Percentiles rank a stretch among this genome's conserved stretches.
Conservation (phyloP, 2,329 filamentous ascomycete genomes). For the Colletotrichum sp. region DNA sequence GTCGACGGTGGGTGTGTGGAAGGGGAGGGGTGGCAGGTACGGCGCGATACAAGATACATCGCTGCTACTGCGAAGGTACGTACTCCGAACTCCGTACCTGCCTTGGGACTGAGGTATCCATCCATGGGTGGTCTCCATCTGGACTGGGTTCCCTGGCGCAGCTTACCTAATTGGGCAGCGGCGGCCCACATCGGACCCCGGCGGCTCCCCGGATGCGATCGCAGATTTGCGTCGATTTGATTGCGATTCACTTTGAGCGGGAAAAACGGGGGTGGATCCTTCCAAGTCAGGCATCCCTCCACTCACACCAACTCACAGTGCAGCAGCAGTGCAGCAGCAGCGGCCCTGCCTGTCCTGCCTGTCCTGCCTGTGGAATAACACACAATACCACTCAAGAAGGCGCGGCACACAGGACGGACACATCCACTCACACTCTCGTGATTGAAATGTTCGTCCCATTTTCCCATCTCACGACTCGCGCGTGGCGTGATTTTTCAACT, state of each 20-base stretch:
- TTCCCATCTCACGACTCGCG: constrained; percentile 10
- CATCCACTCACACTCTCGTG: background rate
- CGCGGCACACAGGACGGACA: background rate
- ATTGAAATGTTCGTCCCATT: constrained; percentile 17
- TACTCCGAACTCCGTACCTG: background rate
- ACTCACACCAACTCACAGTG: background rate
- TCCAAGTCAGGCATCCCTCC: background rate
- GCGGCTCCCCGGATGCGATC: constrained; percentile 21
- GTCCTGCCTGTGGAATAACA: background rate
- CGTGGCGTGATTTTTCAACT: constrained; percentile 16
- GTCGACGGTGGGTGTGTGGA: background rate
- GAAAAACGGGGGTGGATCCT: constrained; percentile 8
- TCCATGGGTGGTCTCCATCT: background rate
- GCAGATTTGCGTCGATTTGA: constrained; percentile 22
- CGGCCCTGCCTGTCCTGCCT: background rate
- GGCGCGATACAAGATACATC: background rate
- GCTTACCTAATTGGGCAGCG: background rate
- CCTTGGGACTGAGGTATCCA: background rate
- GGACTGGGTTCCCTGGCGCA: background rate
- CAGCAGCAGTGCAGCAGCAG: background rate
- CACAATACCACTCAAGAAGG: background rate
- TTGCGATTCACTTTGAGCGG: constrained; percentile 19
- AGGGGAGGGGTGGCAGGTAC: background rate
- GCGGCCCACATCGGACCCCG: constrained; percentile 2
- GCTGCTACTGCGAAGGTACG: background rate